phyloP scores from a whole-genome alignment of 2,329 filamentous ascomycete genomes.

The Paraphoma sp. region DNA sequence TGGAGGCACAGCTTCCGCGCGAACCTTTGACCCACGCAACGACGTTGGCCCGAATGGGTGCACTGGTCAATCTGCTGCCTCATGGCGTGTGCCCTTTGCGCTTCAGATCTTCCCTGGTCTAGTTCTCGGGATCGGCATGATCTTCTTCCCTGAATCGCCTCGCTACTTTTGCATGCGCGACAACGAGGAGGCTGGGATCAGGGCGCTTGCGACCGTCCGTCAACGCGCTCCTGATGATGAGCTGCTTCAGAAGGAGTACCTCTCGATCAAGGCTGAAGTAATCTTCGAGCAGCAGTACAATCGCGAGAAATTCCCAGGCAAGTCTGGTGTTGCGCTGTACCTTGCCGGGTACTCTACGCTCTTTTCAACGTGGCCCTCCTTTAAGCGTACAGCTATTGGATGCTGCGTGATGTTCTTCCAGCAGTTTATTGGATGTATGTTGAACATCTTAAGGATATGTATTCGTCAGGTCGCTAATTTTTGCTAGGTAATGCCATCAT shows the following conservation, averaged over 20 bases:
- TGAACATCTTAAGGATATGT: no score
- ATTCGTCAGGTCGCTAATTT: no score
- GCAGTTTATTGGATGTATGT: conserved; percentile 74
- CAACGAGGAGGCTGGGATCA: conserved; percentile 53
- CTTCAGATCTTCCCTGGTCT: conserved; percentile 82
- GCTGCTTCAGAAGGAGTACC: conserved; percentile 71
- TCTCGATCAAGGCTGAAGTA: conserved; percentile 51
- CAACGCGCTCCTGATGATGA: conserved; percentile 55
- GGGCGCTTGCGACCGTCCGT: conserved; percentile 56
- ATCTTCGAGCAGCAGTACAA: conserved; percentile 62
- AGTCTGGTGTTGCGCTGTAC: conserved; percentile 59
- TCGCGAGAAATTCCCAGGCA: conserved; percentile 41
- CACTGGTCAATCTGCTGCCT: conserved; percentile 44
- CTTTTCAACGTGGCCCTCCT: conserved; percentile 53
- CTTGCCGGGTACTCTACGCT: conserved; percentile 60
- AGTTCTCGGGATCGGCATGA: conserved; percentile 71
- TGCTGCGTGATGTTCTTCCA: conserved; percentile 52
- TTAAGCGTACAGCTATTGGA: conserved; percentile 46
- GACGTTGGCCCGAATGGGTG: conserved; percentile 28
- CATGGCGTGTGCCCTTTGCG: conserved; percentile 73
- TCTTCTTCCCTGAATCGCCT: conserved; percentile 32
- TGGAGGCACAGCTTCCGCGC: conserved; percentile 49
- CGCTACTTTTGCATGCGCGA: conserved; percentile 38
- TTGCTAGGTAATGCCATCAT: conserved; percentile 62
- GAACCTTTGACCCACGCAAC: conserved; percentile 45